phyloP scores from a whole-genome alignment of 768 basidiomycete species.

The Calocybe gangraenosa region DNA sequence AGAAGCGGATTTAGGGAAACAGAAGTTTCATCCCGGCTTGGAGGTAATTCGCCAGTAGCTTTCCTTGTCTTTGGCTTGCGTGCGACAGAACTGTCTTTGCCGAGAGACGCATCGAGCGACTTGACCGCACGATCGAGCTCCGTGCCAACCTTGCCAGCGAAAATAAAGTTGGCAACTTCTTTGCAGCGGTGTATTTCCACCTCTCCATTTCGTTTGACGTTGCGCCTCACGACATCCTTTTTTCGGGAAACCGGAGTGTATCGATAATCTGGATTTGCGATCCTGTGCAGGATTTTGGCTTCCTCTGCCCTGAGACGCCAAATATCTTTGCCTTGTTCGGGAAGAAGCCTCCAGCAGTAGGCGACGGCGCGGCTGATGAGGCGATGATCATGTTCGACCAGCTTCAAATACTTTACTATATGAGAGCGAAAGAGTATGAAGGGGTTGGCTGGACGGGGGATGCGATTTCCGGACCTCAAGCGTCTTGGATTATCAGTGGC shows the following conservation, averaged over 20 bases:
- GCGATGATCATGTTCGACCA: conserved; percentile 52
- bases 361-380: conserved; percentile 56
- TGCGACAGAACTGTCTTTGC: conserved; percentile 5
- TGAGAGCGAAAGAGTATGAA: conserved; percentile 73
- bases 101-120: conserved; percentile 20
- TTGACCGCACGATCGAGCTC: conserved; percentile 44
- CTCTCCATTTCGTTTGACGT: conserved; percentile 45
- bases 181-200: conserved; percentile 47
- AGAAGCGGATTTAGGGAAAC: conserved; percentile 28
- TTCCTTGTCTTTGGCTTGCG: conserved; percentile 1
- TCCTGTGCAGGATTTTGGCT: conserved; percentile 46
- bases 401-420: conserved; percentile 46
- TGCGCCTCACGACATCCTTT: conserved; percentile 43
- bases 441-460: conserved; percentile 79
- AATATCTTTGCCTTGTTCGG: conserved; percentile 44
- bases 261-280: conserved; percentile 50
- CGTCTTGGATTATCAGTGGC: conserved; percentile 1
- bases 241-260: conserved; percentile 44
- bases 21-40: conserved; percentile 11
- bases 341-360: conserved; percentile 49
- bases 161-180: conserved; percentile 45
- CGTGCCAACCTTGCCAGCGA: conserved; percentile 45
- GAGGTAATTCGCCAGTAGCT: neutral
- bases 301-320: conserved; percentile 48
- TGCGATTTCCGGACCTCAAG: conserved; percentile 41